phyloP scores from a whole-genome alignment of 495 filamentous ascomycete genomes.

The Tuber umbilicatum region DNA sequence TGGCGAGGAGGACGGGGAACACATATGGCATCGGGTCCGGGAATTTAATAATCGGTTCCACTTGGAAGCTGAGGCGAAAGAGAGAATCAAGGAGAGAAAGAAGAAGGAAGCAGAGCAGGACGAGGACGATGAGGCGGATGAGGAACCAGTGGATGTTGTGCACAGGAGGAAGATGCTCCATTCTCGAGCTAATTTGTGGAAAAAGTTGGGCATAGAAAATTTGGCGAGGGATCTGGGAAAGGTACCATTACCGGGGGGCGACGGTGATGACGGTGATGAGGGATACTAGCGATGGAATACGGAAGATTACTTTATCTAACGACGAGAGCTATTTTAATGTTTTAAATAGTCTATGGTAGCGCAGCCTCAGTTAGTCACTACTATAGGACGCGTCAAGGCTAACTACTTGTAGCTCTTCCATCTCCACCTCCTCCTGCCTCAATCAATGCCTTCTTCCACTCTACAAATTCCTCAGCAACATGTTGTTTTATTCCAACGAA shows the following conservation, averaged over 20 bases:
- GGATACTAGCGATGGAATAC: background rate
- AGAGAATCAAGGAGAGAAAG: background rate
- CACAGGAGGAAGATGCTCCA: background rate
- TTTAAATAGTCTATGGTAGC: background rate
- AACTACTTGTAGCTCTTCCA: background rate
- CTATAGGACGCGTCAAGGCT: background rate
- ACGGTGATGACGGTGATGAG: background rate
- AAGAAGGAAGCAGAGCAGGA: background rate
- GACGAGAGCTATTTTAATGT: background rate
- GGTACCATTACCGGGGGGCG: background rate
- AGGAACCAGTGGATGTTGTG: background rate
- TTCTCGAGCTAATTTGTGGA: background rate
- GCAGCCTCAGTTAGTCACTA: background rate
- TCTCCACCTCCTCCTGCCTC: background rate
- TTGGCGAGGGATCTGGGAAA: background rate
- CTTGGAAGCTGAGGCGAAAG: background rate
- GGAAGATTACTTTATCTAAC: background rate
- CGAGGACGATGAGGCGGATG: background rate
- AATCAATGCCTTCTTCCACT: conserved; percentile 57
- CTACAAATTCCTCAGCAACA: conserved; percentile 70
- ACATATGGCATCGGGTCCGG: background rate
- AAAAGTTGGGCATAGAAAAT: background rate
- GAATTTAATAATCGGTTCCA: background rate
- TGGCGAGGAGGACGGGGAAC: background rate
- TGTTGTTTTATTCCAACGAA: conserved; percentile 73